These are phyloP conservation scores for Oryza meridionalis DNA, from an alignment of 176 grass and related monocot genomes.

Conservation along the genomic window DNA sequence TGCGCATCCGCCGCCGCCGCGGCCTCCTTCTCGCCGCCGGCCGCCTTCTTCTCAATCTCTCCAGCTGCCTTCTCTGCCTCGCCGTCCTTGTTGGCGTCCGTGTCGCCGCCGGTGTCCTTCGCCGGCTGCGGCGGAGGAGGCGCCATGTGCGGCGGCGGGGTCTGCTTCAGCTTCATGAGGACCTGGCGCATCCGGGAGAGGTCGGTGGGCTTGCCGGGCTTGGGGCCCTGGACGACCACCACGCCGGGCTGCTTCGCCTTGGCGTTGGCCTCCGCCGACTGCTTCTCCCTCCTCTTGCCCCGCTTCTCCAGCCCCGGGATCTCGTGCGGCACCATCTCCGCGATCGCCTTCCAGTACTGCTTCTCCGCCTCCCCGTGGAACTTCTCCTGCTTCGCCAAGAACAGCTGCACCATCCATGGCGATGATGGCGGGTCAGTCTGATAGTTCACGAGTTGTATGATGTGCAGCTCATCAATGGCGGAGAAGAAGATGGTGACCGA, in stretches of 20 bases:
- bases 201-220: slow-evolving; percentile 72
- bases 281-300: slow-evolving; percentile 53
- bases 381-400: slow-evolving; percentile 63
- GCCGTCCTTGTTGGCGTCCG: slow-evolving; percentile 25
- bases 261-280: not conserved
- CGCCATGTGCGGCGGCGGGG: slow-evolving; percentile 62
- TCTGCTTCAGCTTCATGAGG: slow-evolving; percentile 65
- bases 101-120: not conserved
- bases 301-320: slow-evolving; percentile 68
- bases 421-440: not conserved
- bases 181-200: slow-evolving; percentile 70
- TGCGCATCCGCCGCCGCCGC: not conserved
- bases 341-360: slow-evolving; percentile 74
- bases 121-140: slow-evolving; percentile 6
- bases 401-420: slow-evolving; percentile 43
- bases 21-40: not conserved
- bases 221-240: slow-evolving; percentile 64
- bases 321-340: slow-evolving; percentile 76
- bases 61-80: slow-evolving; percentile 13
- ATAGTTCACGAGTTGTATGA: not conserved
- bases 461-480: not conserved
- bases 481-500: not conserved
- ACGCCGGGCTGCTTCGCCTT: slow-evolving; percentile 42
- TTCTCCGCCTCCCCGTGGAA: slow-evolving; percentile 73
- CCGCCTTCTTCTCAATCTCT: slow-evolving; percentile 14